Conservation (phyloP, 2,329 filamentous ascomycete genomes). For the Xylariaceae sp. region DNA sequence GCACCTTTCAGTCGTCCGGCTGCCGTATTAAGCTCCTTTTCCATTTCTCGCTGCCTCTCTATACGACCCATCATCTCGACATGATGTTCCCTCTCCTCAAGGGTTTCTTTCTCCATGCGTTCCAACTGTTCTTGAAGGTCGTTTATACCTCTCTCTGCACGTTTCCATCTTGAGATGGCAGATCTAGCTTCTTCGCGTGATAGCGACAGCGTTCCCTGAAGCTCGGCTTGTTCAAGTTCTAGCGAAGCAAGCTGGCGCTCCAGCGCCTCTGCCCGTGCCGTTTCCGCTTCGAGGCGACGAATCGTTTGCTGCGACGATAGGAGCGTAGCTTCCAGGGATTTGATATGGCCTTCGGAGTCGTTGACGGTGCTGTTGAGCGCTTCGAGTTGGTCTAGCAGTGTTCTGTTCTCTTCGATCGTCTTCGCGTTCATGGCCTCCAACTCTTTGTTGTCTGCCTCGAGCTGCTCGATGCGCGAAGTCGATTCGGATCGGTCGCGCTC, state of each 20-base stretch:
- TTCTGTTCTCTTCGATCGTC: slow-evolving; percentile 78
- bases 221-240: slow-evolving; percentile 73
- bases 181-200: slow-evolving; percentile 73
- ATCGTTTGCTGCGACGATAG: slow-evolving; percentile 74
- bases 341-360: slow-evolving; percentile 77
- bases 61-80: slow-evolving; percentile 76
- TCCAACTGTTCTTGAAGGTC: slow-evolving; percentile 85
- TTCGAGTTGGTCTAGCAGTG: slow-evolving; percentile 79
- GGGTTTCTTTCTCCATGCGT: slow-evolving; percentile 78
- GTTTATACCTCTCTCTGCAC: slow-evolving; percentile 73
- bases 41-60: slow-evolving; percentile 77
- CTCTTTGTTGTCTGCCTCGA: slow-evolving; percentile 70
- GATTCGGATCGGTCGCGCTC: slow-evolving; percentile 78
- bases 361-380: slow-evolving; percentile 72
- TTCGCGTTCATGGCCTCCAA: slow-evolving; percentile 74
- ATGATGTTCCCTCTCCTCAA: slow-evolving; percentile 76
- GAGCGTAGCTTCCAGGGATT: slow-evolving; percentile 70
- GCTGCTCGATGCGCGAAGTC: slow-evolving; percentile 65
- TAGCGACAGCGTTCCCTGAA: slow-evolving; percentile 63
- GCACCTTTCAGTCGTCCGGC: slow-evolving; percentile 78
- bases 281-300: slow-evolving; percentile 68
- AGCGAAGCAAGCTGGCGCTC: slow-evolving; percentile 76
- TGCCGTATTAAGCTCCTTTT: slow-evolving; percentile 75
- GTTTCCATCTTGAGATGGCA: slow-evolving; percentile 78
- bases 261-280: slow-evolving; percentile 69